Conservation (phyloP, 805 yeast species). For the Diddensiella caesifluorescens region DNA sequence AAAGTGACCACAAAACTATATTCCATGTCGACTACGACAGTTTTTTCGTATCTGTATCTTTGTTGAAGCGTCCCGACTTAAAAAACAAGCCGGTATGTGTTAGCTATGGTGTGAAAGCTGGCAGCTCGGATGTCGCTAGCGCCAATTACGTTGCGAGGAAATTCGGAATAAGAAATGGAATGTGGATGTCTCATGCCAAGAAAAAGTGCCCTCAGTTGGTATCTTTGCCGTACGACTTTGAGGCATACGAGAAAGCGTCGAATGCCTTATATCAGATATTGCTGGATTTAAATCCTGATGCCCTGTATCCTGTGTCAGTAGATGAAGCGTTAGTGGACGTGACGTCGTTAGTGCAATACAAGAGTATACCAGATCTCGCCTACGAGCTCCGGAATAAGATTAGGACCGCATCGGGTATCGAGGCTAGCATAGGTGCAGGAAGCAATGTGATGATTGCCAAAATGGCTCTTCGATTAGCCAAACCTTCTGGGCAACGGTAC, state of each 20-base stretch:
- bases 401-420: constrained; percentile 45
- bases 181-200: constrained; percentile 76
- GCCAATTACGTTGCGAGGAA: constrained; percentile 84
- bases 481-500: constrained; percentile 64
- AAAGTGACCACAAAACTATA: constrained; percentile 34
- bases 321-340: constrained; percentile 87
- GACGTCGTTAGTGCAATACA: constrained; percentile 29
- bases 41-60: constrained; percentile 84
- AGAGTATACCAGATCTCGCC: constrained; percentile 28
- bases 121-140: constrained; percentile 75
- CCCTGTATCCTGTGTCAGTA: constrained; percentile 75
- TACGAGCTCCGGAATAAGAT: constrained; percentile 39
- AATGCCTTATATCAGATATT: constrained; percentile 58
- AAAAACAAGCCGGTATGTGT: constrained; percentile 61
- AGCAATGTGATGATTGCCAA: constrained; percentile 72
- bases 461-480: constrained; percentile 64
- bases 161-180: constrained; percentile 79
- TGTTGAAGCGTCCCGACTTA: constrained; percentile 49
- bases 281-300: constrained; percentile 36
- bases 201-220: constrained; percentile 60
- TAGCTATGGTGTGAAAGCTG: constrained; percentile 36
- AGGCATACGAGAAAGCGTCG: constrained; percentile 62
- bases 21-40: constrained; percentile 91
- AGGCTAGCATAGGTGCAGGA: constrained; percentile 78
- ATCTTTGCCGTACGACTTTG: constrained; percentile 67